Evolutionary conservation across 257 asterid genomes (phyloP).

Genomic region (Solanum sejunctum): DNA sequence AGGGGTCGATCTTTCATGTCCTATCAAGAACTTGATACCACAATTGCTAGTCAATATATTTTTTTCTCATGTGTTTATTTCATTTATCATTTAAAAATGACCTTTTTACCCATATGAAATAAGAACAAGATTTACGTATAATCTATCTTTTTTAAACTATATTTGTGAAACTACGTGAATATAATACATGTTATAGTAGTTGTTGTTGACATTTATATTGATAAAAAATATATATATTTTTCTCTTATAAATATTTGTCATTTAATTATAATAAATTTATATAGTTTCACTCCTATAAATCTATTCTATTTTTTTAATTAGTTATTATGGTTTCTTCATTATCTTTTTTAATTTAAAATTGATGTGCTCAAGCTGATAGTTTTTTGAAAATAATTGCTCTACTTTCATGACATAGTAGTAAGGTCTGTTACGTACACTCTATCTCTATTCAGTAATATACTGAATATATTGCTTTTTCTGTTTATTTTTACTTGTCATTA

Average conservation of each 20-base stretch:
- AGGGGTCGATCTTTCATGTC: neutral
- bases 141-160: neutral
- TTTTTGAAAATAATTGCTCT: too few relatives aligned
- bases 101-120: fast-evolving
- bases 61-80: neutral
- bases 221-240: neutral
- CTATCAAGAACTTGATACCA: neutral
- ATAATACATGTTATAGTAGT: neutral
- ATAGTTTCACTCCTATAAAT: too few relatives aligned
- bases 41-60: neutral
- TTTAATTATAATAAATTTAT: neutral
- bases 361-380: too few relatives aligned
- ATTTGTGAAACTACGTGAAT: too few relatives aligned
- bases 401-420: too few relatives aligned
- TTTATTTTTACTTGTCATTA: too few relatives aligned
- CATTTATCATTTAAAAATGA: fast-evolving
- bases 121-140: fast-evolving
- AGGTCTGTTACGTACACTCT: too few relatives aligned
- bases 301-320: too few relatives aligned
- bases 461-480: neutral
- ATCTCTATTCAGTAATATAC: too few relatives aligned
- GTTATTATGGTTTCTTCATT: too few relatives aligned
- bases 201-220: too few relatives aligned
- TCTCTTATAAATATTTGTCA: neutral
- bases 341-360: too few relatives aligned